Evolutionary conservation across 139 green algal genomes (phyloP).

Genomic region (Chlamydomonas incerta): DNA sequence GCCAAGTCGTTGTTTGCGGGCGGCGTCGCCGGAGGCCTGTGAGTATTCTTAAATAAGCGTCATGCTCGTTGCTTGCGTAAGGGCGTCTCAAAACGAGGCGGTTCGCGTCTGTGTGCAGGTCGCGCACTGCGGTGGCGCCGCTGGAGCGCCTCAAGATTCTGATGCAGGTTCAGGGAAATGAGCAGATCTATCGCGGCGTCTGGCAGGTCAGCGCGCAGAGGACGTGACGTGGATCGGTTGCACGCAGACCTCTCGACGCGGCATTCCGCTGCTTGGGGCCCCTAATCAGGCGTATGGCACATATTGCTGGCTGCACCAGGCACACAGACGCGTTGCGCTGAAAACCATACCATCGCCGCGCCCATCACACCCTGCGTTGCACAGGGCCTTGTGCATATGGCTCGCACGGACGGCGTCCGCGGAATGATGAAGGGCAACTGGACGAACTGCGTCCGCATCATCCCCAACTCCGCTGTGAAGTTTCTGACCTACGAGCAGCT

Average conservation of each 20-base stretch:
- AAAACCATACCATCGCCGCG: not conserved
- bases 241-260: no score
- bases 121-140: constrained; percentile 96
- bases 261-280: no score
- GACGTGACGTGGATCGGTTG: not conserved
- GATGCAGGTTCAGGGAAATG: constrained; percentile 97
- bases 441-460: constrained; percentile 98
- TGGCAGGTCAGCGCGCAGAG: constrained; percentile 73
- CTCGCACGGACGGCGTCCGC: constrained; percentile 81
- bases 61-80: not conserved
- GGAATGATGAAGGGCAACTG: constrained; percentile 97
- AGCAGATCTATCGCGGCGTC: constrained; percentile 91
- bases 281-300: no score
- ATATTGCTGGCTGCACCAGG: no score
- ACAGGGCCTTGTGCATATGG: constrained; percentile 91
- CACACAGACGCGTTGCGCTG: no score
- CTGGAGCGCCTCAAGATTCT: constrained; percentile 98
- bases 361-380: not conserved
- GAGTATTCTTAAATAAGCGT: constrained; percentile 52
- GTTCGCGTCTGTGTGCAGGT: constrained; percentile 69
- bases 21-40: constrained; percentile 93
- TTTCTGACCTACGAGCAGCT: constrained; percentile 98
- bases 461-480: constrained; percentile 98
- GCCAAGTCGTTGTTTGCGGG: constrained; percentile 88
- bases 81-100: not conserved